Evolutionary conservation across 2,329 filamentous ascomycete species (phyloP).

Genomic region (Mycosphaerelloides madeirae): DNA sequence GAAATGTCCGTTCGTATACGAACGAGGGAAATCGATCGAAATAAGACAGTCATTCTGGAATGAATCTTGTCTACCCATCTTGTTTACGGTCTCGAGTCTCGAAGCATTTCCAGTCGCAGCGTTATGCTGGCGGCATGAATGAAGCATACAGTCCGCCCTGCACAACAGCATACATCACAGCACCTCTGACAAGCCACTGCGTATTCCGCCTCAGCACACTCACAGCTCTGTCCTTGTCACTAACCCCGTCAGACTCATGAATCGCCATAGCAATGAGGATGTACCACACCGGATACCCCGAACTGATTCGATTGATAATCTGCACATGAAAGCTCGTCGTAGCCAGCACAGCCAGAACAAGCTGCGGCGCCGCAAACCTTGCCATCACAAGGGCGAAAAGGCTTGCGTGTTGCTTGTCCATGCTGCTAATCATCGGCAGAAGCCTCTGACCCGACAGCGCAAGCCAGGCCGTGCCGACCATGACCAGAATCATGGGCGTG

Average conservation of each 20-base stretch:
- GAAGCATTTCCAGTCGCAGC: too few relatives aligned
- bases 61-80: too few relatives aligned
- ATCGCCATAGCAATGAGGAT: constrained; percentile 62
- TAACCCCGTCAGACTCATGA: constrained; percentile 2
- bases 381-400: constrained; percentile 30
- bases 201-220: constrained; percentile 12
- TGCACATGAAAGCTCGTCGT: constrained; percentile 85
- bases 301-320: constrained; percentile 84
- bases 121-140: constrained; percentile 77
- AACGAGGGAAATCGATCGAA: not conserved
- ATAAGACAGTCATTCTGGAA: too few relatives aligned
- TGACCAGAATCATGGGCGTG: constrained; percentile 65
- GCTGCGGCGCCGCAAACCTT: constrained; percentile 66
- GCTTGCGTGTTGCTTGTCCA: constrained; percentile 1
- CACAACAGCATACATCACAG: constrained; percentile 76
- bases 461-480: constrained; percentile 53
- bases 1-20: not conserved
- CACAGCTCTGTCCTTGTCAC: not conserved
- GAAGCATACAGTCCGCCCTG: constrained; percentile 81
- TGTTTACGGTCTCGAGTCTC: too few relatives aligned
- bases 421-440: not conserved
- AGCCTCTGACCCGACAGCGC: not conserved
- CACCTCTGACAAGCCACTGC: constrained; percentile 54
- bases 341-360: constrained; percentile 65
- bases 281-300: constrained; percentile 86